A percentile compares a stretch with the other conserved stretches of the same genome.
phyloP scores from a whole-genome alignment of 1,284 basidiomycete genomes.

The Trichosporon ovoides region DNA sequence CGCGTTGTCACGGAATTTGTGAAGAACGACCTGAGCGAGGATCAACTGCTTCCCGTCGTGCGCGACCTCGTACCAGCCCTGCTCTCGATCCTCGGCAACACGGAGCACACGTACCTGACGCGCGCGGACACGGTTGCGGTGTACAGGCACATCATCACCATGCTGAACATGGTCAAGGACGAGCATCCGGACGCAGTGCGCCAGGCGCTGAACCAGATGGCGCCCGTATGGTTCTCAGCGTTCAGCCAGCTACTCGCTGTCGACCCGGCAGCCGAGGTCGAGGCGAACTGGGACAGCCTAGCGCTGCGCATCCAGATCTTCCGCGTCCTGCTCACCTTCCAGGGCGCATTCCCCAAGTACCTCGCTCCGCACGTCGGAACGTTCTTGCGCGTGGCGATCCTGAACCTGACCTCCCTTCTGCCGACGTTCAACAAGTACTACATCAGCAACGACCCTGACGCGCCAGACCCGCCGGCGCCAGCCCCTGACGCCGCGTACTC shows the following conservation, averaged over 20 bases:
- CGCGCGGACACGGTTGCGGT: constrained; percentile 79
- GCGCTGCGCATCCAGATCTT: constrained; percentile 65
- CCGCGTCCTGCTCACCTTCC: constrained; percentile 66
- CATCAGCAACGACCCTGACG: constrained; percentile 53
- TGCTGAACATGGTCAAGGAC: constrained; percentile 90
- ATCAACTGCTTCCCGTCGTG: constrained; percentile 82
- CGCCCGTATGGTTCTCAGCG: constrained; percentile 83
- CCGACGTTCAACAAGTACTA: constrained; percentile 66
- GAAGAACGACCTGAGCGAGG: constrained; percentile 80
- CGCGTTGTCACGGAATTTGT: constrained; percentile 88
- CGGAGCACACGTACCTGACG: constrained; percentile 70
- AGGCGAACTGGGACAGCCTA: constrained; percentile 68
- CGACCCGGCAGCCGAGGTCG: constrained; percentile 60
- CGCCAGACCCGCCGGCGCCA: constrained; percentile 53
- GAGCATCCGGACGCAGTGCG: constrained; percentile 80
- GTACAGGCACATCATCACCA: constrained; percentile 82
- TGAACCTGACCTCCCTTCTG: constrained; percentile 62
- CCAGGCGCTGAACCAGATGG: constrained; percentile 69
- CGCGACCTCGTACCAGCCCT: constrained; percentile 77
- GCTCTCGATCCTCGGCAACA: constrained; percentile 70
- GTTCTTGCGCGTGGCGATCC: constrained; percentile 59
- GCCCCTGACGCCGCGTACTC: constrained; percentile 65
- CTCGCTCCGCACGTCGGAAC: constrained; percentile 59
- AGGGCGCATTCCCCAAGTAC: constrained; percentile 67
- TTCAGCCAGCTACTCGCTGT: constrained; percentile 70